A percentile compares a stretch with the other conserved stretches of the same genome.
Conservation (phyloP, 2,329 filamentous ascomycete genomes). For the Taxawa tesnikishii region DNA sequence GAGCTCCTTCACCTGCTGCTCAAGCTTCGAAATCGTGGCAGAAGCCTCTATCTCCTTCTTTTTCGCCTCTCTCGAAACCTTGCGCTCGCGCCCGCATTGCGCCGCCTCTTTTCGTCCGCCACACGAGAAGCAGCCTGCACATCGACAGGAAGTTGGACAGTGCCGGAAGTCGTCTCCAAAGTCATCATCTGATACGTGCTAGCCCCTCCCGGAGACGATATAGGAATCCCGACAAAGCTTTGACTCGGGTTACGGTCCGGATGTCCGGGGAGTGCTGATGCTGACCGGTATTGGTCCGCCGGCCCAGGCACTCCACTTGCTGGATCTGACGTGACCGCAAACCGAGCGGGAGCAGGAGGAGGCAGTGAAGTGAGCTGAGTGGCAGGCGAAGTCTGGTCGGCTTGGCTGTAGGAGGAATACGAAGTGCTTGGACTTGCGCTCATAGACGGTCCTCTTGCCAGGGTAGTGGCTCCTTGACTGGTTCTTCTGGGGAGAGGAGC, state of each 20-base stretch:
- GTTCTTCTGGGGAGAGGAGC: conserved; percentile 24
- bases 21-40: conserved; percentile 55
- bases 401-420: conserved; percentile 34
- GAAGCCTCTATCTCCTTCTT: conserved; percentile 66
- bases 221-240: conserved; percentile 24
- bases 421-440: conserved; percentile 36
- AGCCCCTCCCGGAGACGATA: conserved; percentile 30
- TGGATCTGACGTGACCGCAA: conserved; percentile 1
- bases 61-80: conserved; percentile 68
- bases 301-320: conserved; percentile 3
- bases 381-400: conserved; percentile 21
- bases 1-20: conserved; percentile 56
- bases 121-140: conserved; percentile 70
- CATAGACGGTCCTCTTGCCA: conserved; percentile 12
- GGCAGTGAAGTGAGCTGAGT: conserved; percentile 3
- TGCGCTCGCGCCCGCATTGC: conserved; percentile 76
- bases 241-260: conserved; percentile 7
- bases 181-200: conserved; percentile 42
- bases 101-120: conserved; percentile 72
- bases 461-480: conserved; percentile 11
- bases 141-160: conserved; percentile 57
- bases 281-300: no score
- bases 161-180: conserved; percentile 36
- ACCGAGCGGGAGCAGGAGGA: conserved; percentile 4
- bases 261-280: conserved; percentile 2